A percentile compares a stretch with the other conserved stretches of the same genome.
These are phyloP conservation scores for Capronia epimyces DNA, from an alignment of 2,329 filamentous ascomycete genomes.

Conservation along the genomic window DNA sequence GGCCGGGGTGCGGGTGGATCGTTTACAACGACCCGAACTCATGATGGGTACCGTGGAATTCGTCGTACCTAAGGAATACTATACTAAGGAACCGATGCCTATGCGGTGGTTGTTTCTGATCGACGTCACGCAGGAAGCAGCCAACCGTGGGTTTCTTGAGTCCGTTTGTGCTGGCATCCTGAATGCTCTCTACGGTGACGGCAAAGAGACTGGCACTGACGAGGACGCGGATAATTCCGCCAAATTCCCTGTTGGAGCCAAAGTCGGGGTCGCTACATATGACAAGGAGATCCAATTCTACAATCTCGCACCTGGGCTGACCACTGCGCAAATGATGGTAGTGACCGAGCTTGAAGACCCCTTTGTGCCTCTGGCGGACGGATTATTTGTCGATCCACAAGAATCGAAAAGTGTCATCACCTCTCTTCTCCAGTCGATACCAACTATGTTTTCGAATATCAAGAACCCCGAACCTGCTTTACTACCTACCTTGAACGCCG, in stretches of 20 bases:
- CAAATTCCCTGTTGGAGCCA: slow-evolving; percentile 68
- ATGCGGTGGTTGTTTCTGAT: slow-evolving; percentile 86
- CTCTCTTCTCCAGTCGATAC: slow-evolving; percentile 76
- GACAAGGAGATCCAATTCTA: slow-evolving; percentile 98
- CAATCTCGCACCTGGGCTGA: slow-evolving; percentile 75
- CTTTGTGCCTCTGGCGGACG: slow-evolving; percentile 85
- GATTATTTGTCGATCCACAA: slow-evolving; percentile 89
- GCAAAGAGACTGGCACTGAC: slow-evolving; percentile 47
- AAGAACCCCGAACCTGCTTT: slow-evolving; percentile 90
- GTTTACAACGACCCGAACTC: slow-evolving; percentile 82
- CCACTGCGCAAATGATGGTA: slow-evolving; percentile 94
- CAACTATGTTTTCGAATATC: slow-evolving; percentile 76
- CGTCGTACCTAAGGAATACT: slow-evolving; percentile 96
- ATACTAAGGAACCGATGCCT: slow-evolving; percentile 87
- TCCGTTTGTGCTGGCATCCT: slow-evolving; percentile 86
- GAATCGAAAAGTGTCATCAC: slow-evolving; percentile 82
- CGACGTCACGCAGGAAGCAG: slow-evolving; percentile 86
- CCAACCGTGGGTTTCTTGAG: slow-evolving; percentile 84
- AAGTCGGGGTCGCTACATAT: slow-evolving; percentile 90
- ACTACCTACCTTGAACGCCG: slow-evolving; percentile 76
- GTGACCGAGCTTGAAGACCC: slow-evolving; percentile 97
- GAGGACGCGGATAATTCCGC: slow-evolving; percentile 49
- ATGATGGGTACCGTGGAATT: slow-evolving; percentile 92
- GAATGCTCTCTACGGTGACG: slow-evolving; percentile 72
- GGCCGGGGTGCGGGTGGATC: slow-evolving; percentile 78